A percentile compares a stretch with the other conserved stretches of the same genome.
Evolutionary conservation across 176 grass and related monocot species (phyloP).

Genomic region (Carex cristatella): DNA sequence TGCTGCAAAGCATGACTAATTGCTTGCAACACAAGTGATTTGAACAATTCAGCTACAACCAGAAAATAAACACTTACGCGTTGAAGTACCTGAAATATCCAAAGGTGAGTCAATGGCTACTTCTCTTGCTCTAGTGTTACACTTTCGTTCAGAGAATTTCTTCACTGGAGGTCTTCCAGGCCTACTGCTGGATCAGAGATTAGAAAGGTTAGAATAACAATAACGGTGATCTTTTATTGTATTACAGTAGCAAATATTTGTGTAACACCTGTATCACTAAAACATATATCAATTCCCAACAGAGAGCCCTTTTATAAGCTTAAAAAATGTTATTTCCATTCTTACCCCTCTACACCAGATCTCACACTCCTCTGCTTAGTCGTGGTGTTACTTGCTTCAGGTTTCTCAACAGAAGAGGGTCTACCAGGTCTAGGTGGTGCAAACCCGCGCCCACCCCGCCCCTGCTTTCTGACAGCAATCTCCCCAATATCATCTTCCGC

Average conservation of each 20-base stretch:
- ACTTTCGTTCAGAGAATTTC: conserved; percentile 75
- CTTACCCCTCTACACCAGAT: conserved; percentile 64
- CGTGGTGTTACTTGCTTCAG: conserved; percentile 44
- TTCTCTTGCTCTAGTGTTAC: conserved; percentile 48
- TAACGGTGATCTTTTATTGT: not conserved
- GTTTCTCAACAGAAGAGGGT: conserved; percentile 57
- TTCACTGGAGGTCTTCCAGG: conserved; percentile 66
- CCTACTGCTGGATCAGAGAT: conserved; percentile 48
- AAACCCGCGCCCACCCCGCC: conserved; percentile 51
- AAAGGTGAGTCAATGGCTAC: conserved; percentile 36
- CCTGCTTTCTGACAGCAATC: conserved; percentile 43
- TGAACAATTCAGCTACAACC: conserved; percentile 10
- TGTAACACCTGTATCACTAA: not conserved
- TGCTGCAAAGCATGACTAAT: not conserved
- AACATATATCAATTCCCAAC: conserved; percentile 5
- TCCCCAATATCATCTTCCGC: conserved; percentile 62
- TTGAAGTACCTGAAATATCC: conserved; percentile 49
- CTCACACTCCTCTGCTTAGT: conserved; percentile 82
- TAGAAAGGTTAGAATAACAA: not conserved
- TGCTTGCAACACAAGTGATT: not conserved
- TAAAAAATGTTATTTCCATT: conserved; percentile 41
- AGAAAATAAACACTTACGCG: not conserved
- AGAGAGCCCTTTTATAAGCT: conserved; percentile 1
- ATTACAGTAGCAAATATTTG: conserved; percentile 22
- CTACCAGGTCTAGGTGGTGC: conserved; percentile 43